Evolutionary conservation across 2,329 filamentous ascomycete species (phyloP).

Genomic region (Exophiala calicioides): DNA sequence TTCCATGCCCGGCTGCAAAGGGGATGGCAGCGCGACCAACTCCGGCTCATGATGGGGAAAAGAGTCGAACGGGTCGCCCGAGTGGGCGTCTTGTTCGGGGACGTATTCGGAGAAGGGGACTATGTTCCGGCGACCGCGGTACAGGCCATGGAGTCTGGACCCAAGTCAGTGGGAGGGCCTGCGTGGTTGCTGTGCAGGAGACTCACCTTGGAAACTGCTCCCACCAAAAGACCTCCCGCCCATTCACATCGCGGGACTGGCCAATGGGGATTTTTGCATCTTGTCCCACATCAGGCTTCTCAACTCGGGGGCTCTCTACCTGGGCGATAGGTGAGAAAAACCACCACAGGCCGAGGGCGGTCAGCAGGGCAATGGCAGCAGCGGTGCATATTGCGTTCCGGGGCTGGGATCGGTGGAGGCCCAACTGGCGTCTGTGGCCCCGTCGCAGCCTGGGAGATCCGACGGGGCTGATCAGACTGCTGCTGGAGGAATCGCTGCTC

Average conservation of each 20-base stretch:
- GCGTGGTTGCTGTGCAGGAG: not conserved
- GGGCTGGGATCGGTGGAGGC: conserved; percentile 18
- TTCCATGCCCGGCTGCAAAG: conserved; percentile 3
- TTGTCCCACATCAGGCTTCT: conserved; percentile 7
- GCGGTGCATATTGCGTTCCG: conserved; percentile 21
- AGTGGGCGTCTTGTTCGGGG: conserved; percentile 23
- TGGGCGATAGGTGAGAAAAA: conserved; percentile 1
- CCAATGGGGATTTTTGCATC: conserved; percentile 26
- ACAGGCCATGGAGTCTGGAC: conserved; percentile 22
- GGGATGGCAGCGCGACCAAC: conserved; percentile 6
- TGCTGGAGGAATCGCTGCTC: conserved; percentile 15
- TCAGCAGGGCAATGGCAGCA: conserved; percentile 18
- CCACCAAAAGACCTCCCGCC: conserved; percentile 33
- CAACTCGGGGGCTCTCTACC: not conserved
- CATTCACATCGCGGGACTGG: conserved; percentile 18
- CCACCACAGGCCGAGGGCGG: conserved; percentile 15
- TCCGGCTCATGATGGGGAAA: conserved; percentile 7
- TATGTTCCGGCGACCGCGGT: conserved; percentile 23
- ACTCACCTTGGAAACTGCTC: conserved; percentile 29
- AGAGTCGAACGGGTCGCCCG: conserved; percentile 11
- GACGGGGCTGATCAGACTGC: conserved; percentile 17
- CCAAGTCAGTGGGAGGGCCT: not conserved
- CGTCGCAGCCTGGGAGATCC: conserved; percentile 14
- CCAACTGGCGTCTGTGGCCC: conserved; percentile 17
- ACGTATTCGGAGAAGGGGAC: conserved; percentile 25